phyloP scores from a whole-genome alignment of 2,329 filamentous ascomycete genomes.

The Colletotrichum musicola region DNA sequence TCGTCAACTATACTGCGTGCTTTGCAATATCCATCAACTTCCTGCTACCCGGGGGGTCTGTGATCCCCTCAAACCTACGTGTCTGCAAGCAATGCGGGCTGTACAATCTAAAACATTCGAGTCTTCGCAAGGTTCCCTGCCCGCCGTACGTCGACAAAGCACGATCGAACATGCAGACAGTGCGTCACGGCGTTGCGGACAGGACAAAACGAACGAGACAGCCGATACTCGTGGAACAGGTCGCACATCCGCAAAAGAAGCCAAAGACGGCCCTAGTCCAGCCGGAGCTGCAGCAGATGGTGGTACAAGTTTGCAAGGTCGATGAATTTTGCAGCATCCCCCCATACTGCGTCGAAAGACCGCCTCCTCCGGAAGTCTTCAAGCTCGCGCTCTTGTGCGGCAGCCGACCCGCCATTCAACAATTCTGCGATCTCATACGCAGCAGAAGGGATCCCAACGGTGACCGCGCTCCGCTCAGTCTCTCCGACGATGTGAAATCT shows the following conservation, averaged over 20 bases:
- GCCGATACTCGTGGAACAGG: background rate
- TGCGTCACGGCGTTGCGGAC: background rate
- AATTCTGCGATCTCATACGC: background rate
- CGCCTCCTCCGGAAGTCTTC: background rate
- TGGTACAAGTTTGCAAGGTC: background rate
- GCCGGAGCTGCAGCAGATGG: background rate
- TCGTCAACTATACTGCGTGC: slow-evolving; percentile 26
- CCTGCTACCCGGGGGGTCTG: slow-evolving; percentile 16
- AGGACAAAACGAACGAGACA: slow-evolving; percentile 1
- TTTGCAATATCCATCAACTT: slow-evolving; percentile 29
- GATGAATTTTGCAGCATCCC: background rate
- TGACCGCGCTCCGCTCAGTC: too few species aligned
- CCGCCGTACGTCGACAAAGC: too few species aligned
- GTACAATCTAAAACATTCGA: slow-evolving; percentile 3
- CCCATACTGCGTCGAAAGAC: background rate
- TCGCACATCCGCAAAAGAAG: background rate
- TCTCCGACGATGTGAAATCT: background rate
- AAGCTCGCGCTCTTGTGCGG: background rate
- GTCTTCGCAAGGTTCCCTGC: background rate
- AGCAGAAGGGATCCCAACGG: background rate
- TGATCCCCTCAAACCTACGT: slow-evolving; percentile 17
- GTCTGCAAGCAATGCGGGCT: slow-evolving; percentile 24
- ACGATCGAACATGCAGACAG: background rate
- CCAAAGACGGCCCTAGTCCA: background rate
- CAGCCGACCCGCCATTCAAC: background rate